These are phyloP conservation scores for Camillea tinctor DNA, from an alignment of 2,329 filamentous ascomycete genomes.

Conservation along the genomic window DNA sequence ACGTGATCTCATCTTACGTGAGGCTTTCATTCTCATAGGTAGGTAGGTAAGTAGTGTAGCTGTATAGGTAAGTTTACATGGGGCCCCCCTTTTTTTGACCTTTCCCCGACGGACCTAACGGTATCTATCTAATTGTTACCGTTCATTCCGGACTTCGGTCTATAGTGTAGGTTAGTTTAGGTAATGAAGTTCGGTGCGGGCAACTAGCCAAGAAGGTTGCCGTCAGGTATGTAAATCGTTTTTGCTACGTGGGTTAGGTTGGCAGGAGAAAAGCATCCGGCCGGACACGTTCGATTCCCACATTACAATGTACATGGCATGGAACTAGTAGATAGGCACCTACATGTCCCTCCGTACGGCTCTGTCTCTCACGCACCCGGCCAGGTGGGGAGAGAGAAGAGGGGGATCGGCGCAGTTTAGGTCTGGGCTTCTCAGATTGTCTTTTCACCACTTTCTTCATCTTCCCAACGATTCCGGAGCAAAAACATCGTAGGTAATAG, in stretches of 20 bases:
- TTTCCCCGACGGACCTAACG: no score
- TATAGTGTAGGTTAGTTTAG: no score
- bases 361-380: background rate
- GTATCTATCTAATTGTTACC: no score
- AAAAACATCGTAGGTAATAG: background rate
- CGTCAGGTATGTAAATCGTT: no score
- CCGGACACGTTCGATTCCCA: background rate
- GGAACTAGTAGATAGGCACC: background rate
- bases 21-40: background rate
- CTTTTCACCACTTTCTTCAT: background rate
- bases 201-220: no score
- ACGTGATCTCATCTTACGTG: background rate
- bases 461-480: background rate
- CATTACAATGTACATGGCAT: background rate
- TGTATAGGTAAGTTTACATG: no score
- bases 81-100: no score
- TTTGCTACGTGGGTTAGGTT: background rate
- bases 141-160: no score
- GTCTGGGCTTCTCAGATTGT: background rate
- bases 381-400: background rate
- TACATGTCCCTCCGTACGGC: background rate
- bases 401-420: background rate
- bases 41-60: no score
- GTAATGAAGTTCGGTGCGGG: no score
- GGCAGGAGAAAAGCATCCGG: background rate